phyloP scores from a whole-genome alignment of 2,329 filamentous ascomycete genomes.

The Exophiala dermatitidis region DNA sequence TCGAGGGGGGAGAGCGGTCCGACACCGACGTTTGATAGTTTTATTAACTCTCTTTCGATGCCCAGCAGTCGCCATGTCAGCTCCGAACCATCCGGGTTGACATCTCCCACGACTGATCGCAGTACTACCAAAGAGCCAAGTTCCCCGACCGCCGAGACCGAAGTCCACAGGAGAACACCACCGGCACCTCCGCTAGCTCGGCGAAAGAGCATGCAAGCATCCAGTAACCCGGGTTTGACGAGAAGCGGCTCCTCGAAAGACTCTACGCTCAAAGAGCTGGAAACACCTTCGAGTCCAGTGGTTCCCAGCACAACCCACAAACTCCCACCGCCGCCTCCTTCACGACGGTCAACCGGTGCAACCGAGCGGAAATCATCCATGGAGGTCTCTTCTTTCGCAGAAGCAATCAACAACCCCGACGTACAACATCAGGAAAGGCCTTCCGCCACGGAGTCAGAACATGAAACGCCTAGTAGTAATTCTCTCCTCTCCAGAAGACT shows the following conservation, averaged over 20 bases:
- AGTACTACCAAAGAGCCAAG: constrained; percentile 12
- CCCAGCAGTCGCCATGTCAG: constrained; percentile 3
- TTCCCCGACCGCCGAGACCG: not conserved
- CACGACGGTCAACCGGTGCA: constrained; percentile 43
- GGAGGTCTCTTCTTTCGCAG: constrained; percentile 13
- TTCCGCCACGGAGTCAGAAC: not conserved
- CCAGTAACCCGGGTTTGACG: constrained; percentile 33
- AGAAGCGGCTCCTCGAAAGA: constrained; percentile 31
- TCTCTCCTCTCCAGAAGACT: constrained; percentile 12
- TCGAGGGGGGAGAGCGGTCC: constrained; percentile 12
- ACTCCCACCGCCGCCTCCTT: constrained; percentile 41
- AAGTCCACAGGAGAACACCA: constrained; percentile 31
- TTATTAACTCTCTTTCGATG: constrained; percentile 19
- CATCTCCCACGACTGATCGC: constrained; percentile 28
- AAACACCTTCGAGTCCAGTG: constrained; percentile 31
- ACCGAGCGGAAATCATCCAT: constrained; percentile 25
- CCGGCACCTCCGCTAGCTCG: constrained; percentile 45
- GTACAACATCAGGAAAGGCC: not conserved
- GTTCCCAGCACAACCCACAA: constrained; percentile 26
- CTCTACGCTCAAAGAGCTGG: constrained; percentile 22
- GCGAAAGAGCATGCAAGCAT: constrained; percentile 40
- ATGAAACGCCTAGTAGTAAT: constrained; percentile 1
- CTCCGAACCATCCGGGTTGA: constrained; percentile 5
- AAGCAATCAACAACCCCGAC: not conserved
- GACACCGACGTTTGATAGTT: constrained; percentile 17